A percentile compares a stretch with the other conserved stretches of the same genome.
Evolutionary conservation across 352 stramenopile genomes (phyloP).

Genomic region (Phytophthora pisi): DNA sequence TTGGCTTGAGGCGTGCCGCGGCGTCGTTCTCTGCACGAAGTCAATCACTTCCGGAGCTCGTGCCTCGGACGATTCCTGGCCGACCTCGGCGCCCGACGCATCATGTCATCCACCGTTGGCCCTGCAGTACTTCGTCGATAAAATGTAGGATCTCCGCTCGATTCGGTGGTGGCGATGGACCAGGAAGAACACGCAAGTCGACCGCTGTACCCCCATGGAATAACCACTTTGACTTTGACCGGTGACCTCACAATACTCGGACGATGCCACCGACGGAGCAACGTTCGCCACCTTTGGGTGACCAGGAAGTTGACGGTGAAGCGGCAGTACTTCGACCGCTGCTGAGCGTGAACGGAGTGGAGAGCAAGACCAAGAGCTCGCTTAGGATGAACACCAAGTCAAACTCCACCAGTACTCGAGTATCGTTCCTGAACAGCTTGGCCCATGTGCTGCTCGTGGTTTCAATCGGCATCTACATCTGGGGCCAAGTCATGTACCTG

Average conservation of each 20-base stretch:
- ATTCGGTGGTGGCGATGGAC: slow-evolving; percentile 25
- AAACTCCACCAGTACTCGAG: background rate
- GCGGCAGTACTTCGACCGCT: slow-evolving; percentile 16
- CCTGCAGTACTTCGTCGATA: slow-evolving; percentile 8
- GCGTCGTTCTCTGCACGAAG: slow-evolving; percentile 21
- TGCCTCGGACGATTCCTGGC: slow-evolving; percentile 28
- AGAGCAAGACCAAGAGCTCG: slow-evolving; percentile 1
- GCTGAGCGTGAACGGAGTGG: slow-evolving; percentile 9
- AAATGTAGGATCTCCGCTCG: background rate
- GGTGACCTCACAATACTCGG: background rate
- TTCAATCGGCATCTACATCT: slow-evolving; percentile 48
- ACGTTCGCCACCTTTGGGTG: slow-evolving; percentile 3
- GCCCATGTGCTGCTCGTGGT: slow-evolving; percentile 41
- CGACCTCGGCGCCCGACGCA: slow-evolving; percentile 1
- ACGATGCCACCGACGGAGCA: slow-evolving; percentile 28
- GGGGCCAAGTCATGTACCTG: slow-evolving; percentile 49
- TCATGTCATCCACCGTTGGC: slow-evolving; percentile 25
- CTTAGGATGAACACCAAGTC: background rate
- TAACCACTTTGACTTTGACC: slow-evolving; percentile 21
- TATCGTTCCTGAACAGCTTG: slow-evolving; percentile 25
- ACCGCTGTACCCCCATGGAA: background rate
- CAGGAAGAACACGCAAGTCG: background rate
- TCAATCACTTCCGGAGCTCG: slow-evolving; percentile 40
- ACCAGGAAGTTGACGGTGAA: slow-evolving; percentile 2
- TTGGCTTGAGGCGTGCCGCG: slow-evolving; percentile 34